Percentiles rank a stretch among this genome's conserved stretches.
phyloP scores from a whole-genome alignment of 1,284 basidiomycete species.

The Fomes fomentarius region DNA sequence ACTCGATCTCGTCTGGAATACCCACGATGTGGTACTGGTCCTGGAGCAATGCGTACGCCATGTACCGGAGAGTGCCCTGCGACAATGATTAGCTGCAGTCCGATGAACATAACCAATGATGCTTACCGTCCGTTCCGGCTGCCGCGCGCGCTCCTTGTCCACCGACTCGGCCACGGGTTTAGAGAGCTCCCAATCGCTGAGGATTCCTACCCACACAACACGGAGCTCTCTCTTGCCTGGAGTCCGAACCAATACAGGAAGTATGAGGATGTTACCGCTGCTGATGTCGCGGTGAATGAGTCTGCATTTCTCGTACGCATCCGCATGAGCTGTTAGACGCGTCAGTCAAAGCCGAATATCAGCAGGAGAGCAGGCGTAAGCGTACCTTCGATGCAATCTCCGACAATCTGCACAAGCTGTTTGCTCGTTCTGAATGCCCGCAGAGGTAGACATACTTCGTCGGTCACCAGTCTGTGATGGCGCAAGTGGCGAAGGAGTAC shows the following conservation, averaged over 20 bases:
- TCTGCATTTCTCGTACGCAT: neutral
- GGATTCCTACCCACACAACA: neutral
- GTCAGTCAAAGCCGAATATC: neutral
- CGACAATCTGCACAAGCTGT: neutral
- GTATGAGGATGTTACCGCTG: constrained; percentile 8
- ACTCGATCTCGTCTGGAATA: constrained; percentile 9
- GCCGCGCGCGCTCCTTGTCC: neutral
- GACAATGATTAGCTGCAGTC: neutral
- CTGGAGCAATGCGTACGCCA: neutral
- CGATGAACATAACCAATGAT: neutral
- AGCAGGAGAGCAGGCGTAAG: neutral
- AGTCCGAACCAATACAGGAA: neutral
- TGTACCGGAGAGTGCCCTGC: constrained; percentile 4
- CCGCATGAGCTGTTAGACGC: neutral
- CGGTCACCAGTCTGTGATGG: constrained; percentile 5
- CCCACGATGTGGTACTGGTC: neutral
- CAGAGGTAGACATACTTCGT: constrained; percentile 6
- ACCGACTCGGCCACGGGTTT: neutral
- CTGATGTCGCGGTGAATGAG: constrained; percentile 5
- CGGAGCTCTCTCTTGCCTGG: neutral
- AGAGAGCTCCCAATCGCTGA: neutral
- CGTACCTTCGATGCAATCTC: constrained; percentile 8
- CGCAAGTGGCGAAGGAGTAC: neutral
- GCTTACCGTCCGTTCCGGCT: neutral
- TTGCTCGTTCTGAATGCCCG: neutral